Percentiles rank a stretch among this genome's conserved stretches.
These are phyloP conservation scores for Saccharomyces cerevisiae DNA, from an alignment of 805 yeast species.

Conservation along the genomic window DNA sequence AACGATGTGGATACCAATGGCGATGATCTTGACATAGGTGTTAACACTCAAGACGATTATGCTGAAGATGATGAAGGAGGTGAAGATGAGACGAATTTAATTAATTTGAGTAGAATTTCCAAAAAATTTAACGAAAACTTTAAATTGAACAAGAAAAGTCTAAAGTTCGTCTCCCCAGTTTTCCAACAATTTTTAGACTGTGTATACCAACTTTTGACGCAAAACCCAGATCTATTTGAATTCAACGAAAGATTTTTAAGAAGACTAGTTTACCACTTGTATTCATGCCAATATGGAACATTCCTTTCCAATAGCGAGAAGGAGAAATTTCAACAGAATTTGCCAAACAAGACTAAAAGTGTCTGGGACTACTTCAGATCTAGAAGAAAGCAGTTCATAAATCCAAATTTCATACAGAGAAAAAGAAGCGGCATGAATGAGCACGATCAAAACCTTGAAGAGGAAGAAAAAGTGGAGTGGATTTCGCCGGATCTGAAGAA, in stretches of 20 bases:
- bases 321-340: constrained; percentile 43
- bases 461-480: constrained; percentile 29
- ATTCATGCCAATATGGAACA: constrained; percentile 92
- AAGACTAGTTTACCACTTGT: constrained; percentile 75
- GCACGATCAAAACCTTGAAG: constrained; percentile 10
- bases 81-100: constrained; percentile 1
- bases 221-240: constrained; percentile 68
- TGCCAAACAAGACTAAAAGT: constrained; percentile 50
- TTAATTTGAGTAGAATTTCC: not conserved
- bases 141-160: constrained; percentile 36
- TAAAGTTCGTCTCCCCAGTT: constrained; percentile 73
- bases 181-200: constrained; percentile 93
- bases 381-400: constrained; percentile 59
- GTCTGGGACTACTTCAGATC: constrained; percentile 93
- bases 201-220: constrained; percentile 68
- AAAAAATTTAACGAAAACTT: constrained; percentile 31
- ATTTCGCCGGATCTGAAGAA: constrained; percentile 42
- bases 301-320: constrained; percentile 69
- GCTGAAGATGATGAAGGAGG: not conserved
- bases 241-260: constrained; percentile 83
- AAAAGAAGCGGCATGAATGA: constrained; percentile 3
- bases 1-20: not conserved
- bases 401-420: constrained; percentile 34
- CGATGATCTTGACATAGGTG: not conserved
- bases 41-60: not conserved